These are phyloP conservation scores for Avena insularis DNA, from an alignment of 176 grass and related monocot species.

Conservation along the genomic window DNA sequence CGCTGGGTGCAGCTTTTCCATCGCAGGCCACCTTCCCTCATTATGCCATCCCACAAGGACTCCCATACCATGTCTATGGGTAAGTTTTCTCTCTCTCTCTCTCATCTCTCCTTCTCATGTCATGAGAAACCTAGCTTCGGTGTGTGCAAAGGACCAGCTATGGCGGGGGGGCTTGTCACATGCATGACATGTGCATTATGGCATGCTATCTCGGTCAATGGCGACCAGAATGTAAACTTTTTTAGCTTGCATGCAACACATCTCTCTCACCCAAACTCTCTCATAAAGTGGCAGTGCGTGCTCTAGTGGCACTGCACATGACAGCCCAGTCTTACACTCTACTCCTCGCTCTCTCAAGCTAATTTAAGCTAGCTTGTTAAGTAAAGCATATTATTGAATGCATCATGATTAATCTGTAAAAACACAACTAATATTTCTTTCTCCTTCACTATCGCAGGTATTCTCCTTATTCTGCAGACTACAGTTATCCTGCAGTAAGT, in stretches of 20 bases:
- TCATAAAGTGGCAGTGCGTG: constrained; percentile 44
- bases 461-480: constrained; percentile 84
- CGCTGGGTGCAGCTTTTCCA: constrained; percentile 72
- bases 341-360: constrained; percentile 6
- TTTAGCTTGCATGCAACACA: constrained; percentile 46
- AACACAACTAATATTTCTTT: constrained; percentile 36
- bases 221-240: constrained; percentile 44
- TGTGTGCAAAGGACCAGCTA: constrained; percentile 36
- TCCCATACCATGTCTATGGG: constrained; percentile 96
- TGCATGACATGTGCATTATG: constrained; percentile 80
- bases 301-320: constrained; percentile 49
- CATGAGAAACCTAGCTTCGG: constrained; percentile 27
- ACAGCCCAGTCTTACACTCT: constrained; percentile 16
- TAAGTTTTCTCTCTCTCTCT: constrained; percentile 49
- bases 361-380: neutral
- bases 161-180: constrained; percentile 49
- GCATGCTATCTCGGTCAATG: constrained; percentile 71
- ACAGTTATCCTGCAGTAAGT: constrained; percentile 76
- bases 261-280: constrained; percentile 30
- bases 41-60: constrained; percentile 92
- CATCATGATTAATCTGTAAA: constrained; percentile 23
- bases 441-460: constrained; percentile 58
- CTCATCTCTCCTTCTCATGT: neutral
- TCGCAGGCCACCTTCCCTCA: constrained; percentile 90
- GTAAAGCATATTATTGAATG: neutral